A percentile compares a stretch with the other conserved stretches of the same genome.
These are phyloP conservation scores for Pseudogymnoascus sp. DNA, from an alignment of 2,329 filamentous ascomycete genomes.

Conservation along the genomic window DNA sequence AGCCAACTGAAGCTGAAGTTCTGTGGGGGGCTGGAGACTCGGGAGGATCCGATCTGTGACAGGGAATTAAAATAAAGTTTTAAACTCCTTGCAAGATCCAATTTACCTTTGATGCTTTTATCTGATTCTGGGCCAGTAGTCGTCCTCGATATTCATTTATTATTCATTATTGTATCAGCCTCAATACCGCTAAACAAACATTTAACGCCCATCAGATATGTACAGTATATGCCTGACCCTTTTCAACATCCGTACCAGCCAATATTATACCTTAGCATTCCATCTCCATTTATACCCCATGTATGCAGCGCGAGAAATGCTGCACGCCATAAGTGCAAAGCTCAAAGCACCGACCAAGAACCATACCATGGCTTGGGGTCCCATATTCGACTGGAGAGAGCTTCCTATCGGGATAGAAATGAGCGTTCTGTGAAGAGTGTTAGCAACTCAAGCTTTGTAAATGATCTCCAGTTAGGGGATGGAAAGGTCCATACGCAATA, in stretches of 20 bases:
- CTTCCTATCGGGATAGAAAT: not conserved
- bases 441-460: not conserved
- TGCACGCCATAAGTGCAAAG: not conserved
- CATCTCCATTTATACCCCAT: constrained; percentile 8
- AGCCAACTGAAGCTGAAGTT: no score
- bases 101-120: not conserved
- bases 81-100: not conserved
- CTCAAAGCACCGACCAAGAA: not conserved
- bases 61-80: not conserved
- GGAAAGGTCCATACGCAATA: not conserved
- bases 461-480: not conserved
- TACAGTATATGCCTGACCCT: not conserved
- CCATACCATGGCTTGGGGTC: not conserved
- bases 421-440: not conserved
- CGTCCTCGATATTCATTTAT: not conserved
- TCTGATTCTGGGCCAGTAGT: not conserved
- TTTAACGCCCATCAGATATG: not conserved
- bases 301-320: not conserved
- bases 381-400: not conserved
- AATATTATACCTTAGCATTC: not conserved
- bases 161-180: not conserved
- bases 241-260: not conserved
- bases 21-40: no score
- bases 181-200: not conserved
- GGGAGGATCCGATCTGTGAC: not conserved